Conservation (phyloP, 192 early-diverging fungal species). For the Coemansia sp. region DNA sequence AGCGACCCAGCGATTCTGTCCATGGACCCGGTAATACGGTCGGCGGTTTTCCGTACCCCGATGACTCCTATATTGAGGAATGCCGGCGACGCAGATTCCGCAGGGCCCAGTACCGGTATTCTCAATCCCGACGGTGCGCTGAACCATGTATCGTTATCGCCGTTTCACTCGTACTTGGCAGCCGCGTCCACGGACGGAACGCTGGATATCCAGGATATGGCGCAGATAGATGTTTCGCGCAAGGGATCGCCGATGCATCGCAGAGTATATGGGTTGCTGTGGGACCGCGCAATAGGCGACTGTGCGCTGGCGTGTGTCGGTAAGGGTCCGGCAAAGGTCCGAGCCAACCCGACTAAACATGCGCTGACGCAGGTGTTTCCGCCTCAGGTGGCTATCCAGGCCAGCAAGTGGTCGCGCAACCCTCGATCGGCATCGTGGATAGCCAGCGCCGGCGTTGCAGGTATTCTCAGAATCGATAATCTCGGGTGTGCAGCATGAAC, state of each 20-base stretch:
- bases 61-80: neutral
- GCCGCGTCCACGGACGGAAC: slow-evolving; percentile 17
- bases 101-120: neutral
- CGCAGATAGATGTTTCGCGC: neutral
- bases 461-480: slow-evolving; percentile 36
- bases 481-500: slow-evolving; percentile 6
- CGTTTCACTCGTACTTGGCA: slow-evolving; percentile 28
- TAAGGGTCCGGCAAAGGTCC: neutral
- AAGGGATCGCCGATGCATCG: slow-evolving; percentile 10
- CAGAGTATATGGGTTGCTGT: slow-evolving; percentile 14
- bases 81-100: slow-evolving; percentile 9
- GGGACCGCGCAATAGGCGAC: slow-evolving; percentile 2
- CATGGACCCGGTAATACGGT: neutral
- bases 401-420: slow-evolving; percentile 43
- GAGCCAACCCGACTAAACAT: neutral
- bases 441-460: slow-evolving; percentile 26
- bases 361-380: slow-evolving; percentile 10
- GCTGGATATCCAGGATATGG: slow-evolving; percentile 18
- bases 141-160: slow-evolving; percentile 10
- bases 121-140: slow-evolving; percentile 4
- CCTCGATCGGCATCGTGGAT: slow-evolving; percentile 30
- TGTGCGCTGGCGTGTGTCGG: neutral
- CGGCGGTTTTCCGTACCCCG: neutral
- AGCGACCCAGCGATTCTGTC: neutral
- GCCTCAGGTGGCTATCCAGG: slow-evolving; percentile 27